These are phyloP conservation scores for Kuraishia molischiana DNA, from an alignment of 805 yeast genomes.

Conservation along the genomic window DNA sequence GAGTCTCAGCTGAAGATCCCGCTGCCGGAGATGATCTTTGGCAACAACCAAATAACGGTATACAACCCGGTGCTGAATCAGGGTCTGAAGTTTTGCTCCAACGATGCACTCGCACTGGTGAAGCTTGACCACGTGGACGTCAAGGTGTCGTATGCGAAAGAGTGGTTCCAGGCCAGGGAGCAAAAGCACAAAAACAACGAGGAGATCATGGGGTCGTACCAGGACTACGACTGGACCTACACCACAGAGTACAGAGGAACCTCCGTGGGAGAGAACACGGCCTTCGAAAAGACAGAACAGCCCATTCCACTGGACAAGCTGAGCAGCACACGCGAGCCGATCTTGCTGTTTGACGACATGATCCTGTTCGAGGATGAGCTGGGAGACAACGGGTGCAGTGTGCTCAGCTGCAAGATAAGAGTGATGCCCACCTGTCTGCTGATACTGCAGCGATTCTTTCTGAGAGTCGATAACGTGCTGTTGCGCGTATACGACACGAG, in stretches of 20 bases:
- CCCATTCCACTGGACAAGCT: conserved; percentile 64
- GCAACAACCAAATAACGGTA: conserved; percentile 60
- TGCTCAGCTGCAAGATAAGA: conserved; percentile 68
- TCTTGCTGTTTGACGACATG: conserved; percentile 81
- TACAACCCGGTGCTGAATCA: conserved; percentile 26
- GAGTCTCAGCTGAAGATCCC: conserved; percentile 64
- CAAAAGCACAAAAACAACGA: conserved; percentile 20
- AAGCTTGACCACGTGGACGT: conserved; percentile 15
- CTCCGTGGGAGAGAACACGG: conserved; percentile 7
- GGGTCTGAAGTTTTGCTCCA: conserved; percentile 59
- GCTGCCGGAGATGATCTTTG: conserved; percentile 96
- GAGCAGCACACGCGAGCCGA: conserved; percentile 62
- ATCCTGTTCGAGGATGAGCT: conserved; percentile 88
- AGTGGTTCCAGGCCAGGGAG: conserved; percentile 50
- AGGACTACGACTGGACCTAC: conserved; percentile 96
- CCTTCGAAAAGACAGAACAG: conserved; percentile 17
- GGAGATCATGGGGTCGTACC: conserved; percentile 47
- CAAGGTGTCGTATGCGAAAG: conserved; percentile 78
- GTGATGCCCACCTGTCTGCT: conserved; percentile 81
- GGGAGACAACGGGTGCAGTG: conserved; percentile 90
- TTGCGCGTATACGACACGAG: conserved; percentile 81
- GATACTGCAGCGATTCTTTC: conserved; percentile 64
- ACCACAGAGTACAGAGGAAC: conserved; percentile 73
- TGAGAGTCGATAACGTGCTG: conserved; percentile 85
- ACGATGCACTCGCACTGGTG: conserved; percentile 63